These are phyloP conservation scores for Lumnitzera racemosa DNA, from an alignment of 345 rosid species.

Conservation along the genomic window DNA sequence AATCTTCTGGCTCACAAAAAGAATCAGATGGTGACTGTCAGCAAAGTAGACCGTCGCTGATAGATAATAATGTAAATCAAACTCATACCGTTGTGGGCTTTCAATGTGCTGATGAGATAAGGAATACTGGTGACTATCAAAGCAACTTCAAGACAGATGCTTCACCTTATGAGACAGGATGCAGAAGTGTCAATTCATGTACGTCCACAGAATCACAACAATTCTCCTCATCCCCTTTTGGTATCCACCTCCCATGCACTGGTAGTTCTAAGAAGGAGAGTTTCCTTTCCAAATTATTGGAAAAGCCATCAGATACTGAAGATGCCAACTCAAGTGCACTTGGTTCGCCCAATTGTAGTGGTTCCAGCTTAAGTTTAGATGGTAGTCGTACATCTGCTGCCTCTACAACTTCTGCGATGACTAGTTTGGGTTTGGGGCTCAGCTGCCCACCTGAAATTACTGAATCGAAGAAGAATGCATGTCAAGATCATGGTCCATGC, in stretches of 20 bases:
- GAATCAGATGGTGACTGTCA: slow-evolving; percentile 40
- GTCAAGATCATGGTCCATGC: slow-evolving; percentile 16
- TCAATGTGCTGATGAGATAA: slow-evolving; percentile 24
- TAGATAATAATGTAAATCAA: slow-evolving; percentile 10
- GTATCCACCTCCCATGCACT: slow-evolving; percentile 9
- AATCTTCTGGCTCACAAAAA: slow-evolving; percentile 25
- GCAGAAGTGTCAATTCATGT: slow-evolving; percentile 16
- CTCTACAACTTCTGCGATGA: slow-evolving; percentile 41
- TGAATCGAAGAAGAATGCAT: slow-evolving; percentile 16
- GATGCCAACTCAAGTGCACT: slow-evolving; percentile 15
- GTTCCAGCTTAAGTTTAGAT: slow-evolving; percentile 34
- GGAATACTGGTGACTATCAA: slow-evolving; percentile 15
- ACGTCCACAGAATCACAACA: slow-evolving; percentile 20
- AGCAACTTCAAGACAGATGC: slow-evolving; percentile 12
- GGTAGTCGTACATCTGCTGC: slow-evolving; percentile 34
- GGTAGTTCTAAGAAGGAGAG: slow-evolving; percentile 18
- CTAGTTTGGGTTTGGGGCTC: slow-evolving; percentile 48
- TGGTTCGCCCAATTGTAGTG: slow-evolving; percentile 23
- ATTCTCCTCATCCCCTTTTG: slow-evolving; percentile 10
- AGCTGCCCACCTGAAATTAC: slow-evolving; percentile 24
- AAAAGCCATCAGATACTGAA: slow-evolving; percentile 24
- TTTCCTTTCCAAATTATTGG: slow-evolving; percentile 24
- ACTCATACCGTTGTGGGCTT: slow-evolving; percentile 27
- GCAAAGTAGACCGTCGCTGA: slow-evolving; percentile 15
- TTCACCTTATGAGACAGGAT: slow-evolving; percentile 10